These are phyloP conservation scores for Vishniacozyma victoriae DNA, from an alignment of 768 basidiomycete species.

Conservation along the genomic window DNA sequence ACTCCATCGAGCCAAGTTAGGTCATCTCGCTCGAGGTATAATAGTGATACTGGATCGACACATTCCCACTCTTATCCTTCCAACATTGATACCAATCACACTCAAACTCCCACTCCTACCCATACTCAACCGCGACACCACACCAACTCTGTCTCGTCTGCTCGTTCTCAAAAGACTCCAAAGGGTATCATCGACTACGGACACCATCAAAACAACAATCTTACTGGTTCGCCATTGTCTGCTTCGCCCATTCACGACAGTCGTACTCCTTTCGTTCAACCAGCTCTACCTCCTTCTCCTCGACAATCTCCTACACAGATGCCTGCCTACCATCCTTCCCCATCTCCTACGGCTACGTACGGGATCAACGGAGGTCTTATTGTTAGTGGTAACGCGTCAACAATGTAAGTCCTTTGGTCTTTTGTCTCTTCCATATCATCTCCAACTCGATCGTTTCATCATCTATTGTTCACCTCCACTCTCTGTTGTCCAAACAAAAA, in stretches of 20 bases:
- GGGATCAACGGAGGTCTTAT: constrained; percentile 30
- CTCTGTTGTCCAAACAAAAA: too few relatives aligned
- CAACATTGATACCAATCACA: background rate
- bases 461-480: constrained; percentile 1
- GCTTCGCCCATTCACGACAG: background rate
- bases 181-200: too few relatives aligned
- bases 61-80: background rate
- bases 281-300: background rate
- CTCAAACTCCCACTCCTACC: constrained; percentile 3
- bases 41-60: background rate
- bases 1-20: too few relatives aligned
- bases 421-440: too few relatives aligned
- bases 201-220: too few relatives aligned
- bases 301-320: constrained; percentile 4
- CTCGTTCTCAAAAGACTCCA: background rate
- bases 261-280: background rate
- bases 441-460: too few relatives aligned
- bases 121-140: constrained; percentile 2
- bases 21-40: background rate
- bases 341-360: constrained; percentile 25
- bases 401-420: too few relatives aligned
- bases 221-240: too few relatives aligned
- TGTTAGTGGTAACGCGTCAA: constrained; percentile 10
- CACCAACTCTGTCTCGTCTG: background rate
- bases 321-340: constrained; percentile 26